phyloP scores from a whole-genome alignment of 306 rosid species.

The Malus asiatica region DNA sequence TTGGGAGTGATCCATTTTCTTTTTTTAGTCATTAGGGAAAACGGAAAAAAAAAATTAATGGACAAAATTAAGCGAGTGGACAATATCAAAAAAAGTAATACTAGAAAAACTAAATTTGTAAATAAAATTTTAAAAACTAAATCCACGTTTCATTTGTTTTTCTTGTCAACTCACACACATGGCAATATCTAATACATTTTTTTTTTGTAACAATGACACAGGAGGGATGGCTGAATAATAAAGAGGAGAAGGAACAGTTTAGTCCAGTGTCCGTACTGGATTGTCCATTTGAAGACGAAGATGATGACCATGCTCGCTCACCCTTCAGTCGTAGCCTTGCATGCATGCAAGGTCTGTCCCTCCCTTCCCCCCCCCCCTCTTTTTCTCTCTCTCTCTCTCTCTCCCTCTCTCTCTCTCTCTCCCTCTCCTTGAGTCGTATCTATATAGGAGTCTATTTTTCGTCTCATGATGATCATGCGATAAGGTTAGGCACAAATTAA shows the following conservation, averaged over 20 bases:
- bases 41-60: no score
- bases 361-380: no score
- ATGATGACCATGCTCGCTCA: constrained; percentile 29
- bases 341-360: constrained; percentile 31
- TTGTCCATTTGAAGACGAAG: constrained; percentile 70
- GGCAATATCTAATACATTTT: background rate
- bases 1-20: no score
- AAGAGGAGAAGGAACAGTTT: constrained; percentile 61
- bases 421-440: background rate
- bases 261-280: constrained; percentile 82
- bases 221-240: constrained; percentile 43
- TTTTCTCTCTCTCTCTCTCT: no score
- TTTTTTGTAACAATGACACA: constrained; percentile 8
- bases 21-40: no score
- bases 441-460: background rate
- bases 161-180: background rate
- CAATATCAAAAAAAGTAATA: no score
- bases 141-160: background rate
- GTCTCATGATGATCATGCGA: background rate
- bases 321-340: constrained; percentile 21
- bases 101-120: no score
- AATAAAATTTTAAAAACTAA: no score
- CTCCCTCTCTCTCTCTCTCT: background rate
- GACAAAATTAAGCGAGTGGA: no score
- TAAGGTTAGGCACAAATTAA: background rate